Evolutionary conservation across 1,139 yeast species (phyloP), one percentile per base, ranked within the genome.

Genomic region (Suhomyces wounanorum): DNA sequence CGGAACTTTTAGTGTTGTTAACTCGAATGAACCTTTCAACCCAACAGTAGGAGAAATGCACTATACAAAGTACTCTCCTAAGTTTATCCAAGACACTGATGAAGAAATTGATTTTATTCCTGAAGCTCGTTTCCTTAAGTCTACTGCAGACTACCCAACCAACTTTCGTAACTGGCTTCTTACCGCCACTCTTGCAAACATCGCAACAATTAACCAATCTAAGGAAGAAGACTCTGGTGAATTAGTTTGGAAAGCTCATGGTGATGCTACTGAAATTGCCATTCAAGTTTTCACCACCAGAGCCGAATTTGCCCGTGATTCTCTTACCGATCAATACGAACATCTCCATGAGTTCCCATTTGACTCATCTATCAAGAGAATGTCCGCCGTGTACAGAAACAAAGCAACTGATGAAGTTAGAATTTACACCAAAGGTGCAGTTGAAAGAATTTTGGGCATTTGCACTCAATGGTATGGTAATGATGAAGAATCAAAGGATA

Each of bases 351-450:
- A 70, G 49, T 68, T 59, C 49, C 74, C 75, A 0, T 70, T 70
- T 46, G 75, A 70, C 55, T 68, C 72, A n/a, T 62, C 72, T 23
- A 67, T 70, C 51, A 78, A 78, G 62, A 65, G 79, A 55, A 78
- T 78, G 82, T 74, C 81, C 1, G 73, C 77, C 1, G 62, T 78
- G n/a, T 74, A 76, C 53, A 58, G 65, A 21, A 54, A 54, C 33
- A 57, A 52, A 2, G 52, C 51, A 0, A 46, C 54, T 13, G 66
- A 50, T 2, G 52, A 51, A 21, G 44, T 57, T 23, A 43, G 58
- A 30, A 66, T 79, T 30, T 69, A 74, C 53, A 73, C 80, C 30
- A 81, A 81, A 57, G 85, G 84, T 53, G 84, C 84, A 0, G 83
- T 82, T 7, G 85, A 81, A 59, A 64, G 78, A 30, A 60, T 81